Evolutionary conservation across 306 rosid species (phyloP).

Genomic region (Acacia crassicarpa): DNA sequence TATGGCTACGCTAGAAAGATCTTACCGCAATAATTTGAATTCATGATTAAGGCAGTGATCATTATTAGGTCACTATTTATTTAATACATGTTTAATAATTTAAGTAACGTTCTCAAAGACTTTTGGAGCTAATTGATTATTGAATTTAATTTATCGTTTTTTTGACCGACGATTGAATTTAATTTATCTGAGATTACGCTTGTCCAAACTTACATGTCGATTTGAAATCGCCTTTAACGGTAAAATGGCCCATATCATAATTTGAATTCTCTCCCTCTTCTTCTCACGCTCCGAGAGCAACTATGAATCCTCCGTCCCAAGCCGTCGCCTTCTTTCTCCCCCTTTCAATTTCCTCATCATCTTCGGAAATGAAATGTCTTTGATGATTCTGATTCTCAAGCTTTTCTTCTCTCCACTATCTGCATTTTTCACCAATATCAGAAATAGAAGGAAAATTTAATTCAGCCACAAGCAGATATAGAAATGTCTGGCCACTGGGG

Average conservation of each 20-base stretch:
- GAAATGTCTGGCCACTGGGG: conserved; percentile 84
- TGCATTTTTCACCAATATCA: background rate
- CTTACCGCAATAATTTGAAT: background rate
- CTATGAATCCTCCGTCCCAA: conserved; percentile 33
- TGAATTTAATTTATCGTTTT: background rate
- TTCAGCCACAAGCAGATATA: background rate
- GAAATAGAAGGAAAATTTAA: conserved; percentile 16
- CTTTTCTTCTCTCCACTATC: background rate
- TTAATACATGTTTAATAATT: background rate
- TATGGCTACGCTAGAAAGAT: background rate
- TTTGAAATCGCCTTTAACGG: conserved; percentile 31
- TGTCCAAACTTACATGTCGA: background rate
- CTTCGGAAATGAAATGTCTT: background rate
- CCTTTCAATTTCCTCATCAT: background rate
- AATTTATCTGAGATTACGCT: background rate
- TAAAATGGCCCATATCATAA: conserved; percentile 29
- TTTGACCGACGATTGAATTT: background rate
- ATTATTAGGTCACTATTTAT: background rate
- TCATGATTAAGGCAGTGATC: background rate
- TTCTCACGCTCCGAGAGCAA: conserved; percentile 4
- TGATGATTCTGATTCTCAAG: background rate
- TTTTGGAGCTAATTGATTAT: background rate
- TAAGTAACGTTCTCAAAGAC: background rate
- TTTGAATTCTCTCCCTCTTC: conserved; percentile 55
- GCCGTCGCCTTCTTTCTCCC: background rate